Evolutionary conservation across 768 basidiomycete genomes (phyloP), one percentile per base, ranked within the genome.

Genomic region (Tricholoma terreum): DNA sequence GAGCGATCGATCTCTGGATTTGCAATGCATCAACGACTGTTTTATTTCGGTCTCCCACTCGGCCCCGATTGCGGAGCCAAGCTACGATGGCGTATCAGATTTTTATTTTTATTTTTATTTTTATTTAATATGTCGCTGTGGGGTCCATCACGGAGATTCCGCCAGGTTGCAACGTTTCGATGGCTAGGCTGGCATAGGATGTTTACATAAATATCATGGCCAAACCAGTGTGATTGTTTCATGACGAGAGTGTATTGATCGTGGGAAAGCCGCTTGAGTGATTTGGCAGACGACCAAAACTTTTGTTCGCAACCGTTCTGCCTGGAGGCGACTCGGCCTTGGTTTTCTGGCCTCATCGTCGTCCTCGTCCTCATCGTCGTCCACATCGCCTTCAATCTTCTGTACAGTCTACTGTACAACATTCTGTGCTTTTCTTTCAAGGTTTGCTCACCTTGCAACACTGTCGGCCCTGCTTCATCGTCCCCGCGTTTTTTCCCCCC

Each of bases 381-480:
- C 52, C 14, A 51, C 54, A 17, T 54, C 50, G 33, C 43, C 36
- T 12, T 52, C 51, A 35, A 15, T 21, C 38, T 35, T 22, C 51
- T 50, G 30, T 30, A 50, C 50, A 34, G n/a, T 34, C 17, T 31
- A 30, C 11, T 31, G 15, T 14, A 42, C 38, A 42, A 15, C 19
- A 15, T 19, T 4, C 38, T 61, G 51, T 43, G 53, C 56, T 60
- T 55, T 59, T 50, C 50, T 54, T 40, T 31, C 31, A 36, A 59
- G 60, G 58, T 65, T 64, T 61, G 63, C 66, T 74, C 68, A 12
- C 63, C 61, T 61, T 57, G 67, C 72, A 74, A 76, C 73, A 60
- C 77, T 81, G 80, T 79, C 75, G 67, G 65, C 71, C 58, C 62
- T 66, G 58, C 52, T 60, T 61, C 69, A 35, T 35, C 8, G 10